Percentiles rank a stretch among this genome's conserved stretches.
phyloP scores from a whole-genome alignment of 1,284 basidiomycete genomes.

The Naganishia albida region DNA sequence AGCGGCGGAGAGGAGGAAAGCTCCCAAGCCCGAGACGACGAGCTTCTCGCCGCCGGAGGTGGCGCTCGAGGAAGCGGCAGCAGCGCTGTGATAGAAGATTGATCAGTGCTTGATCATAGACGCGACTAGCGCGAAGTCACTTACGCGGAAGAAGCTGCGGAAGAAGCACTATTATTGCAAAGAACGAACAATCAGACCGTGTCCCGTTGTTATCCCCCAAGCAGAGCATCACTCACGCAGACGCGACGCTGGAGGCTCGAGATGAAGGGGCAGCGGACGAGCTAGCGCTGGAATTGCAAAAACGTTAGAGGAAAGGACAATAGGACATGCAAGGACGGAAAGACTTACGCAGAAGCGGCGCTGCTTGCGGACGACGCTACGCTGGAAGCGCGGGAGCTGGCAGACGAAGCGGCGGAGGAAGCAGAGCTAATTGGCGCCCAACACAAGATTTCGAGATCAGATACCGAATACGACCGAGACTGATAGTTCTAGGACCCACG shows the following conservation, averaged over 20 bases:
- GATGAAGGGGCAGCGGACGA: slow-evolving; percentile 23
- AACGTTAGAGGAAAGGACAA: background rate
- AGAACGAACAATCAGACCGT: slow-evolving; percentile 1
- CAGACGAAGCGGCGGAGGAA: slow-evolving; percentile 31
- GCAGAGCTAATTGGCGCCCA: slow-evolving; percentile 5
- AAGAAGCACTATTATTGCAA: background rate
- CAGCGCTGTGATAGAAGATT: background rate
- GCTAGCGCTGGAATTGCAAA: background rate
- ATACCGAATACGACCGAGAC: no score
- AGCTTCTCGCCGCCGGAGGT: slow-evolving; percentile 22
- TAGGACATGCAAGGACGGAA: background rate
- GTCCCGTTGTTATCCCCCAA: background rate
- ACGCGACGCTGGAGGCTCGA: slow-evolving; percentile 25
- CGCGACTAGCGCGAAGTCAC: background rate
- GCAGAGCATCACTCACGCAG: slow-evolving; percentile 9
- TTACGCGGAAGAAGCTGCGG: slow-evolving; percentile 11
- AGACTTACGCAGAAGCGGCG: slow-evolving; percentile 27
- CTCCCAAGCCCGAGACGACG: slow-evolving; percentile 26
- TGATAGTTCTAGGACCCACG: background rate
- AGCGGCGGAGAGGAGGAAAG: slow-evolving; percentile 28
- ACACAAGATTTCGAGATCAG: background rate
- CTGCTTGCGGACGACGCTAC: slow-evolving; percentile 29
- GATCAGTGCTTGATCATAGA: background rate
- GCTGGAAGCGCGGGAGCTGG: slow-evolving; percentile 21
- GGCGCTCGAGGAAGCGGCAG: slow-evolving; percentile 16